Evolutionary conservation across 345 rosid genomes (phyloP), one percentile per base, ranked within the genome.

Genomic region (Hibiscus tridactylites): DNA sequence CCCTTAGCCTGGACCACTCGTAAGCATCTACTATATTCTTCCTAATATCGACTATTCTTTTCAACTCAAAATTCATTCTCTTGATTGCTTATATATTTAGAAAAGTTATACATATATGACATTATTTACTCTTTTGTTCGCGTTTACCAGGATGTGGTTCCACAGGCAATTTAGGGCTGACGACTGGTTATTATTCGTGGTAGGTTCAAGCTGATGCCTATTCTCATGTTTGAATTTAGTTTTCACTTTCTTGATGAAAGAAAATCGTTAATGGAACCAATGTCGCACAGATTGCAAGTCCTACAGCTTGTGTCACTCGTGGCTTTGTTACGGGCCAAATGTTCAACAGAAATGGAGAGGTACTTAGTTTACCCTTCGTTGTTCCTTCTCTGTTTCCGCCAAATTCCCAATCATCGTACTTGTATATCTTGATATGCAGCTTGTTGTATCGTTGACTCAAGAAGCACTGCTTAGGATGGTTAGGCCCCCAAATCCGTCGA

Each of bases 1-100:
- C 87, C 19, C 87, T 95, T 49, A 92, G 97, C 79, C 92, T 95
- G 15, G 98, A 95, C 88, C 99, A 95, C 64, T 78, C 97, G 99
- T 92, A 87, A 82, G 96, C 75, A 66, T 75, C 64, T 61, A 11
- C 64, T 56, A 52, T 52, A 72, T 52, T 76, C 35, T 16, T 16
- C 54, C 56, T 73, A 70, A 52, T 50, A n/a, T 29, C 44, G 9
- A 29, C 26, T 26, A 28, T 50, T 68, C 70, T 44, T 44, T 64
- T 0, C 10, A 9, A 37, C 16, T 9, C 56, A 46, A 24, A 62
- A 24, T 6, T 65, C 54, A 6, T 44, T 42, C 21, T 65, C 49
- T 63, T 12, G 44, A 39, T n/a, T 35, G 26, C 49, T 35, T 63
- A 0, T 9, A 33, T 35, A n/a, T 33, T 33, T 8, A 37, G 26